Evolutionary conservation across 805 yeast species (phyloP), one percentile per base, ranked within the genome.

Genomic region (Saturnispora silvae): DNA sequence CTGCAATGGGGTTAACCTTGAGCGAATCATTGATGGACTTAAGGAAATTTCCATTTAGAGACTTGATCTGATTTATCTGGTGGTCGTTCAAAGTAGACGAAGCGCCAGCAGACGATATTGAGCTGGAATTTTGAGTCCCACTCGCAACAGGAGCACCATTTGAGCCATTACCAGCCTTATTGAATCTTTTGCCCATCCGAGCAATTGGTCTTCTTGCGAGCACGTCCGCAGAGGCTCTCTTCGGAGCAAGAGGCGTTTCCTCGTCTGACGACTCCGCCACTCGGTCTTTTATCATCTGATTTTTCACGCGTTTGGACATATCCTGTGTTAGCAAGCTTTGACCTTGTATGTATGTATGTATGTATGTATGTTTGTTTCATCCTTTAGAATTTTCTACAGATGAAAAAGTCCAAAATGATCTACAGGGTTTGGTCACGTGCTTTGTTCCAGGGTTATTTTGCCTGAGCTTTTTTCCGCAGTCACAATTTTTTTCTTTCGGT

Each of bases 141-240:
- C 27, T 19, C n/a, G n/a, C 11, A 25, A 5, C 28, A n/a, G 28
- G n/a, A 10, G 28, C 15, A 25, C 28, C 15, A n/a, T 26, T 28
- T 10, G 19, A 10, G 14, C 26, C n/a, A 15, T 25, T 9, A 5
- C 32, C 20, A 6, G 31, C 25, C 22, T 25, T 31, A 9, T 28
- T 28, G 25, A 44, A 44, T 26, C 39, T 34, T 31, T 31, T 41
- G 16, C 43, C 43, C 26, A 43, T 34, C 20, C 38, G 40, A 5
- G 82, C 69, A 40, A 83, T 81, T 61, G 75, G 80, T 50, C 96
- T 66, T 39, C 61, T 67, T 20, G 85, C 72, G 69, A 85, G 56
- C 5, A 73, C 76, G 4, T 67, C 75, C 3, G 70, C 64, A 1
- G 81, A 65, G 0, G 94, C 92, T 33, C 44, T 52, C n/a, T 48